Evolutionary conservation across 1,284 basidiomycete genomes (phyloP), one percentile per base, ranked within the genome.

Genomic region (Apiotrichum montevideense): DNA sequence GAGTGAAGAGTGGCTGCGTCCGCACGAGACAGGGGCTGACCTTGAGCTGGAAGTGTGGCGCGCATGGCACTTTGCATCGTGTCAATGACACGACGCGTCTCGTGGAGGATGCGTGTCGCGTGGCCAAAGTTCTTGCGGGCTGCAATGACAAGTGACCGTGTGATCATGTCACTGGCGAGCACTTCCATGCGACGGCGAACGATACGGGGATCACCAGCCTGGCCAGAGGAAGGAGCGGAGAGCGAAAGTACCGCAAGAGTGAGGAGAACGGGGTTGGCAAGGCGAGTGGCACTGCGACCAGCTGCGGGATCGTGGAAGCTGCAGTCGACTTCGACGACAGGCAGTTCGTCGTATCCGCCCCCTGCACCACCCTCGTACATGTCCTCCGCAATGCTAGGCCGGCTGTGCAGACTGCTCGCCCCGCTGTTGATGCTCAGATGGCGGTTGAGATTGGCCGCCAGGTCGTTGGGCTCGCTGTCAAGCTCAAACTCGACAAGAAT

Each of bases 401-500:
- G 51, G 33, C 41, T 44, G 51, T 33, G 51, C 2, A 48, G 15
- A 9, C 44, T 46, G 32, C 35, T 42, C 3, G 32, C 35, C 1
- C 48, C 55, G 46, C 52, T 44, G 51, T 29, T 45, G 34, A 46
- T 35, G 44, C 52, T 51, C 5, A 46, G 52, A 15, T 58, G 43
- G 3, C 52, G 56, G 3, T 43, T 35, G 21, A 54, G 43, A 15
- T 40, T 39, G n/a, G 37, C 37, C 7, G 21, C 21, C 14, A 32
- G 14, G 37, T 57, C 45, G 29, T 34, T 11, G 3, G 48, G 49
- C 34, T 47, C 46, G 39, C 54, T 57, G 8, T 91, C 86, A 55
- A 94, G 81, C 76, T 97, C 93, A 47, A 96, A 82, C 77, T 97
- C 93, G 58, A 97, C 83, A 29, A 97, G 80, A 83, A 97, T 90